Conservation (phyloP, 78 protist genomes). For the Emiliania huxleyi region DNA sequence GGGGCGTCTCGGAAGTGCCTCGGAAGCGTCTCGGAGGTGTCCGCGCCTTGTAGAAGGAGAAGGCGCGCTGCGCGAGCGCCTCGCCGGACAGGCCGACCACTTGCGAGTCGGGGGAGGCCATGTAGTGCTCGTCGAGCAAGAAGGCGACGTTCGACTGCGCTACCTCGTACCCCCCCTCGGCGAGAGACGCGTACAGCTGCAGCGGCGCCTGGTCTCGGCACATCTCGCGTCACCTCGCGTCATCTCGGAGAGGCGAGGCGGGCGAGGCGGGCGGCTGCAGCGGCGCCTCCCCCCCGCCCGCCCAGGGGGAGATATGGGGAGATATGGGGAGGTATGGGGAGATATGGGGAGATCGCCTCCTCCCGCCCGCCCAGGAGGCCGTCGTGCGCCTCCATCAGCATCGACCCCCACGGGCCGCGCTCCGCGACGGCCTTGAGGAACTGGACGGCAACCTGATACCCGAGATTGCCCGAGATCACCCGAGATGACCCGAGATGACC, state of each 20-base stretch:
- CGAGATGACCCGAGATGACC: too few relatives aligned
- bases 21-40: too few relatives aligned
- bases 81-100: neutral
- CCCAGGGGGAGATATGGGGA: too few relatives aligned
- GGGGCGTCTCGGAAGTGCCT: too few relatives aligned
- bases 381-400: conserved; percentile 49
- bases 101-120: neutral
- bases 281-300: too few relatives aligned
- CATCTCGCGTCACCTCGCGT: too few relatives aligned
- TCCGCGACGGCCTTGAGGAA: conserved; percentile 69
- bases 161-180: conserved; percentile 79
- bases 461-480: too few relatives aligned
- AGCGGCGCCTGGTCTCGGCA: conserved; percentile 58
- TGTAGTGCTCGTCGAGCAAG: conserved; percentile 55
- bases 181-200: conserved; percentile 60
- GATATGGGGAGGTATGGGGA: too few relatives aligned
- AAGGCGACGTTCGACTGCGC: conserved; percentile 80
- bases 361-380: conserved; percentile 53
- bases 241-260: too few relatives aligned
- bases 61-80: neutral
- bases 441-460: conserved; percentile 35
- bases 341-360: too few relatives aligned
- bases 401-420: conserved; percentile 59
- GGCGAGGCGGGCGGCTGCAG: too few relatives aligned
- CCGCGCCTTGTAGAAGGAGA: too few relatives aligned